A percentile compares a stretch with the other conserved stretches of the same genome.
Conservation (phyloP, 1,284 basidiomycete species). For the Pseudozyma thailandica region DNA sequence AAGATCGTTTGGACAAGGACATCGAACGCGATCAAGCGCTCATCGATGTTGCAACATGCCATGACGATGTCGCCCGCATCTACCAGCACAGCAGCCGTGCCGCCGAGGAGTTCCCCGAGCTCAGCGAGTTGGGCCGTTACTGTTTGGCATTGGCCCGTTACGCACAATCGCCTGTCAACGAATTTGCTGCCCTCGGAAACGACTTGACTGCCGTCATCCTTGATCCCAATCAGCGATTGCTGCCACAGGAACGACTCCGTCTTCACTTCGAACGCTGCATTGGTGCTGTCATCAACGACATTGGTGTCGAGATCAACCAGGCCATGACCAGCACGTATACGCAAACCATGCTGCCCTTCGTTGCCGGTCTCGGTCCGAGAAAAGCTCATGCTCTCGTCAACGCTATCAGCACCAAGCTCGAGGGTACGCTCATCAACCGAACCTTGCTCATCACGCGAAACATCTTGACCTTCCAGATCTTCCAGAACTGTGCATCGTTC, state of each 20-base stretch:
- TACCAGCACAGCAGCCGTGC: conserved; percentile 92
- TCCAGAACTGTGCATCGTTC: conserved; percentile 77
- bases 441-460: conserved; percentile 50
- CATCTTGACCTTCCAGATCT: conserved; percentile 58
- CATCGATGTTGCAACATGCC: conserved; percentile 78
- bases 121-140: conserved; percentile 86
- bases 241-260: conserved; percentile 83
- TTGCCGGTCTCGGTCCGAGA: conserved; percentile 92
- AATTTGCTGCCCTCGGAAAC: conserved; percentile 63
- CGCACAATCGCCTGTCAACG: conserved; percentile 83
- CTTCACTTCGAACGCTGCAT: conserved; percentile 84
- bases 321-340: conserved; percentile 88
- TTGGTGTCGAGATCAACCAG: conserved; percentile 95
- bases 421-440: conserved; percentile 64
- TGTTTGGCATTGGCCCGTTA: conserved; percentile 94
- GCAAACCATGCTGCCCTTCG: conserved; percentile 85
- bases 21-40: conserved; percentile 43
- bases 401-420: conserved; percentile 57
- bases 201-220: conserved; percentile 63
- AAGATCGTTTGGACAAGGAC: conserved; percentile 40
- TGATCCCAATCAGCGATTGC: conserved; percentile 83
- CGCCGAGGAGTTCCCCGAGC: conserved; percentile 82
- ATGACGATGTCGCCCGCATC: conserved; percentile 91
- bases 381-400: conserved; percentile 87
- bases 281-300: conserved; percentile 87